Conservation (phyloP, 768 basidiomycete genomes). For the Pholiota molesta region DNA sequence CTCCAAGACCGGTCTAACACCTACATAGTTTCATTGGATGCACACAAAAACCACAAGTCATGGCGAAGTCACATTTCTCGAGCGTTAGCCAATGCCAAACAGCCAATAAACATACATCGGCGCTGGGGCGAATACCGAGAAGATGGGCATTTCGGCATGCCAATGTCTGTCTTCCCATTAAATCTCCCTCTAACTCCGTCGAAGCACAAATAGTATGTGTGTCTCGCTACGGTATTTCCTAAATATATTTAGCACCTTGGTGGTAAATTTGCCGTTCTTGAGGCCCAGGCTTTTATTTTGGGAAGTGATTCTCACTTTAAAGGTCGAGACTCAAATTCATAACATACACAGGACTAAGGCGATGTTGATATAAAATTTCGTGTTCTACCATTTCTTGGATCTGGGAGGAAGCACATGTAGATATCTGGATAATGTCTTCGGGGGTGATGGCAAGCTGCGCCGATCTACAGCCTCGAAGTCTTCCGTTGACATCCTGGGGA, state of each 20-base stretch:
- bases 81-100: neutral
- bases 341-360: neutral
- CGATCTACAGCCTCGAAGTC: neutral
- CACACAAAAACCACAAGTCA: neutral
- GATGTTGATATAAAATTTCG: neutral
- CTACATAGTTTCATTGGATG: neutral
- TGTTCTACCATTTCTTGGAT: neutral
- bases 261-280: neutral
- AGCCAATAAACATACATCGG: neutral
- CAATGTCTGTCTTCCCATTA: neutral
- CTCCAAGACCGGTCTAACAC: too few relatives aligned
- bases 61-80: neutral
- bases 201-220: neutral
- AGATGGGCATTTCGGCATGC: neutral
- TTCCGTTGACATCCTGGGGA: neutral
- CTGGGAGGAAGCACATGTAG: neutral
- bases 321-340: neutral
- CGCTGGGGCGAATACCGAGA: neutral
- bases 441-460: neutral
- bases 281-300: neutral
- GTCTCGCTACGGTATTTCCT: neutral
- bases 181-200: neutral
- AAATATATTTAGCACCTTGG: neutral
- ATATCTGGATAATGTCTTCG: neutral
- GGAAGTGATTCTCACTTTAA: neutral